Percentiles rank a stretch among this genome's conserved stretches.
Evolutionary conservation across 352 stramenopile genomes (phyloP).

Genomic region (Globisporangium nunn): DNA sequence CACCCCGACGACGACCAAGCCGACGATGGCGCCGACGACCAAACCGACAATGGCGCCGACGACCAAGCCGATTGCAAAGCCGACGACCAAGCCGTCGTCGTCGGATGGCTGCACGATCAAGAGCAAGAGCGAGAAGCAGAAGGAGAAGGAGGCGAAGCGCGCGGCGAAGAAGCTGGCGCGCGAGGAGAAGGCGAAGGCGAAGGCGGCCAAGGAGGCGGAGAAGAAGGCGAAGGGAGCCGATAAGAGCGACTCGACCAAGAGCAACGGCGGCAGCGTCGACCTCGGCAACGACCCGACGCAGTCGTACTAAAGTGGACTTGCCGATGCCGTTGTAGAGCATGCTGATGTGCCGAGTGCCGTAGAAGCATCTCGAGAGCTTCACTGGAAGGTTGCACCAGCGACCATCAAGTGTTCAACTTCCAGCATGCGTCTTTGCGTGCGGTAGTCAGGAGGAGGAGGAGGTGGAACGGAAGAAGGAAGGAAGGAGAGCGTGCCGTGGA

Average conservation of each 20-base stretch:
- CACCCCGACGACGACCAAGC: slow-evolving; percentile 7
- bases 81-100: background rate
- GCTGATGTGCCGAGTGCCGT: background rate
- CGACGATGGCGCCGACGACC: slow-evolving; percentile 13
- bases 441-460: background rate
- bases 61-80: background rate
- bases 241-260: background rate
- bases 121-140: background rate
- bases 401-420: background rate
- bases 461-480: background rate
- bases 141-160: background rate
- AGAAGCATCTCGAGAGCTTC: background rate
- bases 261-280: background rate
- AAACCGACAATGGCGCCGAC: slow-evolving; percentile 13
- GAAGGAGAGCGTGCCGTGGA: background rate
- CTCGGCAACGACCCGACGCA: background rate
- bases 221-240: background rate
- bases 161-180: background rate
- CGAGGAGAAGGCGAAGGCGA: background rate
- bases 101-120: background rate
- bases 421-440: background rate
- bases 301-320: background rate
- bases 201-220: background rate
- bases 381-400: background rate
- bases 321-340: background rate